phyloP scores from a whole-genome alignment of 2,329 filamentous ascomycete genomes.

The Bipolaris sorokiniana region DNA sequence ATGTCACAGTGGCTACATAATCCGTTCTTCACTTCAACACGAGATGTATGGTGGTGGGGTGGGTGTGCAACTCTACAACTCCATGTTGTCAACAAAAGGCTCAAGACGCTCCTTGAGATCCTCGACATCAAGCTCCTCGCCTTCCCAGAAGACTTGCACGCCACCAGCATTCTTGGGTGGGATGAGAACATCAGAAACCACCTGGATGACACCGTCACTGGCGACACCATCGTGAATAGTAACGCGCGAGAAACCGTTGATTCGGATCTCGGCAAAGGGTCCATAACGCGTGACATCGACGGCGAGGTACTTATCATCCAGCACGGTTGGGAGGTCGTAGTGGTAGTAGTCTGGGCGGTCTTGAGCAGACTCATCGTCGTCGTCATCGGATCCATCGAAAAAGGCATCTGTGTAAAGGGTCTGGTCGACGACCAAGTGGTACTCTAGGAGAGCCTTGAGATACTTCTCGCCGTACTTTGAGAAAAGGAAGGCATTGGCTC shows the following conservation, averaged over 20 bases:
- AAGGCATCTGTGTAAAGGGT: constrained; percentile 85
- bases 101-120: constrained; percentile 63
- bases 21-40: background rate
- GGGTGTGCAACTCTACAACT: constrained; percentile 31
- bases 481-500: constrained; percentile 85
- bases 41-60: background rate
- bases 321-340: constrained; percentile 74
- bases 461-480: constrained; percentile 75
- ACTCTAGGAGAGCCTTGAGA: constrained; percentile 77
- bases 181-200: constrained; percentile 74
- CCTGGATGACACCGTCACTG: constrained; percentile 82
- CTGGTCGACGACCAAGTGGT: constrained; percentile 75
- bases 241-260: constrained; percentile 76
- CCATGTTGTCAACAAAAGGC: constrained; percentile 41
- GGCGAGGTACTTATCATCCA: constrained; percentile 68
- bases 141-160: constrained; percentile 47
- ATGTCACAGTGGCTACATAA: background rate
- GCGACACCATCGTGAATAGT: constrained; percentile 72
- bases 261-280: constrained; percentile 72
- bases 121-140: constrained; percentile 63
- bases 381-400: constrained; percentile 59
- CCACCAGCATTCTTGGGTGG: constrained; percentile 66
- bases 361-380: constrained; percentile 26
- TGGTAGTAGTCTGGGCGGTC: constrained; percentile 59
- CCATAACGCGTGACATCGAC: constrained; percentile 74